Evolutionary conservation across 805 yeast species (phyloP), one percentile per base, ranked within the genome.

Genomic region (Candida tammaniensis): DNA sequence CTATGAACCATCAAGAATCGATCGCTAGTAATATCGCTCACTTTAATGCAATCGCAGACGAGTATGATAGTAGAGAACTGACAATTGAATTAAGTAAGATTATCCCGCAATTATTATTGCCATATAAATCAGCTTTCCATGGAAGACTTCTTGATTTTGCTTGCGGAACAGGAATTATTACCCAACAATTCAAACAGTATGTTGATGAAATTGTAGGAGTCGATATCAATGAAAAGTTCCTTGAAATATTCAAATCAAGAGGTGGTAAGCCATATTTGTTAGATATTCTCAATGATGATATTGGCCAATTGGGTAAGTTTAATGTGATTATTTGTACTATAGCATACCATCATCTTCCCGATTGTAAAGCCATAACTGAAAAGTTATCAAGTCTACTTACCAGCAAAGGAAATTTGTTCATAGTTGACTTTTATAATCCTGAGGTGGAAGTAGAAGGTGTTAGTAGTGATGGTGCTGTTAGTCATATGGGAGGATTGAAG

Each of bases 121-220:
- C 7, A 7, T 35, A 15, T 11, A 6, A 30, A 16, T 9, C 26
- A 7, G 17, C 13, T 16, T 22, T 17, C 13, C 13, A 26, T 8
- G 31, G 32, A 3, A 22, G 14, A 13, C 18, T 61, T 5, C 33
- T 68, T 29, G 73, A 68, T 41, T 68, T 68, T 46, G 72, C 71
- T 0, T 67, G 72, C 38, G 74, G 74, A 3, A 57, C 70, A 1
- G 74, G 72, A 0, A 36, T 62, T 7, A 51, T 65, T 12, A 55
- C 64, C 2, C 43, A 49, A 32, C 49, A 48, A n/a, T 31, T 66
- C 16, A 52, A 51, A 5, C 64, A 64, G 3, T 57, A 57, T 36
- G 24, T 35, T 11, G 30, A 24, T 15, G 16, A 23, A 14, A 20
- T 31, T 9, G 17, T 22, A 6, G 72, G 72, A 2, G 40, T 67